A percentile compares a stretch with the other conserved stretches of the same genome.
Evolutionary conservation across 371 early-diverging fungal genomes (phyloP).

Genomic region (Mortierella sp.): DNA sequence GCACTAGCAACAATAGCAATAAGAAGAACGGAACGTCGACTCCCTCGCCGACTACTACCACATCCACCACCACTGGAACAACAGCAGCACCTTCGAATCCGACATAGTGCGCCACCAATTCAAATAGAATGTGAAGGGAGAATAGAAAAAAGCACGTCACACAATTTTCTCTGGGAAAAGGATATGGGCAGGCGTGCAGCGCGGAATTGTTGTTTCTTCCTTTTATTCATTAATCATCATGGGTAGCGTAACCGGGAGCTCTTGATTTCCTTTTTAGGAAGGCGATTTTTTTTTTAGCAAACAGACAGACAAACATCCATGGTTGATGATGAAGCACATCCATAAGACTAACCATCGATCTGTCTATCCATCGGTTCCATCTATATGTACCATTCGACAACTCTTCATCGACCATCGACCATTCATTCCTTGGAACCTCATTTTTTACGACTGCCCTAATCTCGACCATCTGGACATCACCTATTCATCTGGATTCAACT

Average conservation of each 20-base stretch:
- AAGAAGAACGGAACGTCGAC: constrained; percentile 26
- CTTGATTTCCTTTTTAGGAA: constrained; percentile 14
- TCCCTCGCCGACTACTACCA: not conserved
- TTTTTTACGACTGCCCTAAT: constrained; percentile 7
- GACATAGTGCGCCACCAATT: not conserved
- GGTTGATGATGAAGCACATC: constrained; percentile 5
- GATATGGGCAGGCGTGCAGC: not conserved
- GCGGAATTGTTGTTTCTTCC: constrained; percentile 15
- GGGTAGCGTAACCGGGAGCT: constrained; percentile 36
- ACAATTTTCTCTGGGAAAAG: not conserved
- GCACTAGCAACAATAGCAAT: not conserved
- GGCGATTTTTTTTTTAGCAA: not conserved
- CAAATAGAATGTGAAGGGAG: not conserved
- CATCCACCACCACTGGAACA: not conserved
- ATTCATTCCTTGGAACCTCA: too few relatives aligned
- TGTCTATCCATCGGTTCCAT: constrained; percentile 30
- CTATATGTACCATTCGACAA: not conserved
- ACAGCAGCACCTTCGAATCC: not conserved
- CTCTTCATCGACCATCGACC: constrained; percentile 11
- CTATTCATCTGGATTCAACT: not conserved
- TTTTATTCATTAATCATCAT: constrained; percentile 46
- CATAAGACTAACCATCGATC: constrained; percentile 44
- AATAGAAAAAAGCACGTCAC: not conserved
- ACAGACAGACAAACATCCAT: not conserved
- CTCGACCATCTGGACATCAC: constrained; percentile 5